Percentiles rank a stretch among this genome's conserved stretches.
Evolutionary conservation across 2,329 filamentous ascomycete genomes (phyloP).

Genomic region (Epicoccum sorghinum): DNA sequence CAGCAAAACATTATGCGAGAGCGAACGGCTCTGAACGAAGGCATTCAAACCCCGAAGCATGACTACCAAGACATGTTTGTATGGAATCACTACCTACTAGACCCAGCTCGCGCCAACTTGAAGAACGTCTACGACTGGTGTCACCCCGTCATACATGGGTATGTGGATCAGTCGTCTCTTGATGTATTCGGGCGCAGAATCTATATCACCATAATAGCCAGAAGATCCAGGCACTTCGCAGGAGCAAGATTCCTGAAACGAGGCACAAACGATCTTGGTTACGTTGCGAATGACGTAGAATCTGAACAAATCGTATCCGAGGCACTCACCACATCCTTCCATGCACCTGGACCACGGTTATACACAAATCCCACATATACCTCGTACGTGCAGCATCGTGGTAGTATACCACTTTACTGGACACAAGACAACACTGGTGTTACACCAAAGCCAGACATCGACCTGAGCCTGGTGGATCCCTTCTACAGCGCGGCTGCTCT

Average conservation of each 20-base stretch:
- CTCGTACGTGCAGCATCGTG: constrained; percentile 94
- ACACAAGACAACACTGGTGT: constrained; percentile 95
- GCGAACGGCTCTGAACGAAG: constrained; percentile 71
- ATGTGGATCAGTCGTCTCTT: constrained; percentile 82
- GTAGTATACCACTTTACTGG: constrained; percentile 97
- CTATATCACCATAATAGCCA: constrained; percentile 91
- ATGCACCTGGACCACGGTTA: constrained; percentile 82
- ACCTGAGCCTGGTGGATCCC: constrained; percentile 92
- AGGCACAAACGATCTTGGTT: constrained; percentile 91
- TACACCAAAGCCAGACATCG: constrained; percentile 93
- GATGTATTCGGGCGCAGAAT: constrained; percentile 84
- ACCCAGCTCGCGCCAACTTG: constrained; percentile 72
- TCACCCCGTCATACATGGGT: constrained; percentile 92
- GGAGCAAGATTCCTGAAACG: constrained; percentile 93
- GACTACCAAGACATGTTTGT: constrained; percentile 96
- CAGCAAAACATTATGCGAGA: constrained; percentile 91
- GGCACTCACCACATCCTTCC: constrained; percentile 91
- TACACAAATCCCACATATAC: constrained; percentile 92
- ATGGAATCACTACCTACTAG: constrained; percentile 90
- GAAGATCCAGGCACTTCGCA: constrained; percentile 90
- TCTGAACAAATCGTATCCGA: constrained; percentile 98
- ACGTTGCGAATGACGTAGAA: constrained; percentile 98
- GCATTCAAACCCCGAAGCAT: constrained; percentile 63
- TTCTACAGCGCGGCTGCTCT: constrained; percentile 93
- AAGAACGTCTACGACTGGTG: constrained; percentile 94